Percentiles rank a stretch among this genome's conserved stretches.
These are phyloP conservation scores for Exsudoporus floridanus DNA, from an alignment of 1,284 basidiomycete species.

Conservation along the genomic window DNA sequence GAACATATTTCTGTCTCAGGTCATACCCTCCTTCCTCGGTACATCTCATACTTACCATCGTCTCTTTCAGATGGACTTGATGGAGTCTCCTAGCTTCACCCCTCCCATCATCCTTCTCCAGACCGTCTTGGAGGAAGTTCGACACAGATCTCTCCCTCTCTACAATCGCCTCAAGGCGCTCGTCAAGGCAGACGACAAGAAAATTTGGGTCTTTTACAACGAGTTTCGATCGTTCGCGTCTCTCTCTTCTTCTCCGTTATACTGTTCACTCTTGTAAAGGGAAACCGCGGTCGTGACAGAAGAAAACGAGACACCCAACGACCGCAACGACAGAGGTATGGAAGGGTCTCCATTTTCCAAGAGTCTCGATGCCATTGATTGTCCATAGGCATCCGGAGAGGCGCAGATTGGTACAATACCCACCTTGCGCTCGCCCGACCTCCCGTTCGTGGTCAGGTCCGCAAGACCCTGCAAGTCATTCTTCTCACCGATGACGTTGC, in stretches of 20 bases:
- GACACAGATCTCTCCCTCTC: constrained; percentile 90
- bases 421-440: constrained; percentile 63
- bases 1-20: constrained; percentile 91
- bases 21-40: constrained; percentile 2
- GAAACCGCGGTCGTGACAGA: constrained; percentile 77
- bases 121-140: constrained; percentile 94
- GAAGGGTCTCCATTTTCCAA: not conserved
- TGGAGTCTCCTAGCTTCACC: constrained; percentile 74
- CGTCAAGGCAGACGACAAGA: constrained; percentile 77
- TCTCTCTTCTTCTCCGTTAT: not conserved
- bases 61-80: constrained; percentile 78
- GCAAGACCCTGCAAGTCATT: constrained; percentile 61
- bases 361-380: not conserved
- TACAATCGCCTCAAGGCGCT: constrained; percentile 89
- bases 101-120: constrained; percentile 88
- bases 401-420: constrained; percentile 80
- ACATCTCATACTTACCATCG: not conserved
- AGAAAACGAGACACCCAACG: constrained; percentile 81
- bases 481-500: constrained; percentile 89
- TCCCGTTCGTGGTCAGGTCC: constrained; percentile 49
- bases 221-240: constrained; percentile 75
- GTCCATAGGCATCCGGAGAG: constrained; percentile 74
- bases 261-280: constrained; percentile 38
- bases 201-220: constrained; percentile 88
- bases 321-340: constrained; percentile 87